Percentiles rank a stretch among this genome's conserved stretches.
Evolutionary conservation across 768 basidiomycete genomes (phyloP).

Genomic region (Tylopilus cervinicoccineus): DNA sequence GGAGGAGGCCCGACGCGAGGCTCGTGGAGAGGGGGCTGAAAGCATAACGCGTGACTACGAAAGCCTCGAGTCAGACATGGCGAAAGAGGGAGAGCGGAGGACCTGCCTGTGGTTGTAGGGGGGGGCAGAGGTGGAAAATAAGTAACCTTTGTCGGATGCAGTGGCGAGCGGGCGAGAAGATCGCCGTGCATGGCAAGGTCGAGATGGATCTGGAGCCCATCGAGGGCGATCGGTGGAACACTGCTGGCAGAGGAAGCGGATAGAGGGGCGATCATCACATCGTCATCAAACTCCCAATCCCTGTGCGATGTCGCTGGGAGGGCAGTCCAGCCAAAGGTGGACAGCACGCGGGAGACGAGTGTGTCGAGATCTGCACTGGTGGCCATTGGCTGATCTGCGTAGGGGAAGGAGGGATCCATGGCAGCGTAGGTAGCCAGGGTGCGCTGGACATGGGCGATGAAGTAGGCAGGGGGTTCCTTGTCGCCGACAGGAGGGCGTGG

Average conservation of each 20-base stretch:
- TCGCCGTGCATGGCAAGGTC: conserved; percentile 26
- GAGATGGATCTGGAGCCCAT: conserved; percentile 23
- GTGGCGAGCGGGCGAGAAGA: conserved; percentile 18
- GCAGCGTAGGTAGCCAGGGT: conserved; percentile 49
- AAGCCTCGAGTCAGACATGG: conserved; percentile 1
- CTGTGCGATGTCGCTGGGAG: conserved; percentile 11
- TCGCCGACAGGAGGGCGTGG: conserved; percentile 32
- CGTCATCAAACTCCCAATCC: conserved; percentile 28
- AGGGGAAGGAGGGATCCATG: conserved; percentile 30
- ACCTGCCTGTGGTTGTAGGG: conserved; percentile 16
- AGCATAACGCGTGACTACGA: conserved; percentile 10
- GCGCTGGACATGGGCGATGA: conserved; percentile 35
- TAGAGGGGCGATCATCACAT: conserved; percentile 22
- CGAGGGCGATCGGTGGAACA: conserved; percentile 7
- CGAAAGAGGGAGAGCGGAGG: background rate
- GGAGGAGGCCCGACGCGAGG: conserved; percentile 14
- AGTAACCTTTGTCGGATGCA: conserved; percentile 27
- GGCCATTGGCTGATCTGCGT: conserved; percentile 19
- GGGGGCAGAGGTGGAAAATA: conserved; percentile 19
- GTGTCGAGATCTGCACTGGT: conserved; percentile 39
- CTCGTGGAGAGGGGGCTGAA: conserved; percentile 8
- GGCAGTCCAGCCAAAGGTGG: conserved; percentile 39
- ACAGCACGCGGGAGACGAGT: conserved; percentile 38
- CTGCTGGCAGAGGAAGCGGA: background rate
- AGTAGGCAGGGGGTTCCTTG: conserved; percentile 30